Base-by-base conservation (phyloP, 768 basidiomycete genomes). In the Tricholomella constricta region DNA sequence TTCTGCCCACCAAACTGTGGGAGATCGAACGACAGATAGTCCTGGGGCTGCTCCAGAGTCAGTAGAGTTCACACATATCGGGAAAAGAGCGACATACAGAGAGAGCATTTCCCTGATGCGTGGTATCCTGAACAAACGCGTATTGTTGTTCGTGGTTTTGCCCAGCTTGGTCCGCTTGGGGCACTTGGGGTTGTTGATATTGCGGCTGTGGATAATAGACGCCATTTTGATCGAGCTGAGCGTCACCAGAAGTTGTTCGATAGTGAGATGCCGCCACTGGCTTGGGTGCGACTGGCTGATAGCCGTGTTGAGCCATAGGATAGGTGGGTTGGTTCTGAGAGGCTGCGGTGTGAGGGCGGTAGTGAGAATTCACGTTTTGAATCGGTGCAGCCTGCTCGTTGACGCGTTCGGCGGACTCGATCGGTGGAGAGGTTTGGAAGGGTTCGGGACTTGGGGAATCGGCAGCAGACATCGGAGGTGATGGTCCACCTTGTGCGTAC, bases 401-500 rank as follows among this genome's bases (percentile, higher is more conserved):
- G 26, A 36, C 48, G 41, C 40, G 45, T 47, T 56, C 51, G 19
- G 48, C 37, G 25, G 51, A 34, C 27, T 25, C 17, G 23, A 41
- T 40, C 34, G 29, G 48, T 17, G 45, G 51, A 34, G 48, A 34
- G 4, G 27, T 26, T 14, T 49, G 51, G 40, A 53, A 45, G 17
- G 62, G 59, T n/a, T 65, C 57, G 2, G 68, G 67, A 9, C 54
- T 62, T 11, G 81, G 80, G 2, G 83, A 81, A 7, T 77, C 67
- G 5, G 78, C 78, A 14, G 75, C 74, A 0, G 83, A 83, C 29
- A 81, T 52, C 0, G 81, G 81, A 2, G 83, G 81, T 0, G 80
- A 78, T n/a, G 81, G 78, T 0, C 78, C 79, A 10, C 58, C 64
- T n/a, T 71, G 57, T 25, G 72, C 71, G 51, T 73, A 73, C 3